Evolutionary conservation across 306 rosid genomes (phyloP).

Genomic region (Prunus dulcis): DNA sequence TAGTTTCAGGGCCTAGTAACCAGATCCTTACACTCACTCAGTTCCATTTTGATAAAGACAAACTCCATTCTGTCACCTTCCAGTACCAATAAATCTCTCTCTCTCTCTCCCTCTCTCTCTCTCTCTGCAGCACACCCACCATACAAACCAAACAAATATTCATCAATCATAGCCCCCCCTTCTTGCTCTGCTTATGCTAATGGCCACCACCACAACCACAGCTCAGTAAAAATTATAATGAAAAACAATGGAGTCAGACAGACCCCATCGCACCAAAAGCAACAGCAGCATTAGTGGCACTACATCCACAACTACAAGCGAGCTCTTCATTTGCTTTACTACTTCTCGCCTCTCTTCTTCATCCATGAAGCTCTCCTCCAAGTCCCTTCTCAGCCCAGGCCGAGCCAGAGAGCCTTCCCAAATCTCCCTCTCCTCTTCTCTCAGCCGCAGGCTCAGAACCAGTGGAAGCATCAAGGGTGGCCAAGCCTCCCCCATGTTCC

Average conservation of each 20-base stretch:
- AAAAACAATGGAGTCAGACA: slow-evolving; percentile 45
- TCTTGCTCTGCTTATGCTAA: background rate
- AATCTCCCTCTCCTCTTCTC: slow-evolving; percentile 73
- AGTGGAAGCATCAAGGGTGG: slow-evolving; percentile 82
- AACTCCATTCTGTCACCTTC: slow-evolving; percentile 42
- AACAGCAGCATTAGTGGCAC: slow-evolving; percentile 21
- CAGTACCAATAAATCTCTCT: slow-evolving; percentile 25
- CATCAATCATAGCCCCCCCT: slow-evolving; percentile 6
- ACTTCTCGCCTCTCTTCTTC: slow-evolving; percentile 69
- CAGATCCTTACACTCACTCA: slow-evolving; percentile 15
- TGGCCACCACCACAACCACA: background rate
- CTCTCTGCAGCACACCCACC: slow-evolving; percentile 2
- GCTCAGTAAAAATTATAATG: background rate
- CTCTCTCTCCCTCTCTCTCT: background rate
- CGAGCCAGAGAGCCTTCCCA: slow-evolving; percentile 68
- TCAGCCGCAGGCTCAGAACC: slow-evolving; percentile 67
- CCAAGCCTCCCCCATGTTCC: slow-evolving; percentile 94
- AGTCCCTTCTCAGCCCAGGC: slow-evolving; percentile 75
- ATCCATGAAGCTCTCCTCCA: slow-evolving; percentile 85
- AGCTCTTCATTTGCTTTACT: slow-evolving; percentile 69
- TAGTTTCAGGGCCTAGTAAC: background rate
- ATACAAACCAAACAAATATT: slow-evolving; percentile 30
- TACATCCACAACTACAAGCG: slow-evolving; percentile 31
- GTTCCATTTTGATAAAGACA: slow-evolving; percentile 45
- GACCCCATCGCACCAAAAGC: slow-evolving; percentile 41